Conservation (phyloP, 805 yeast genomes). For the Cyberlindnera galapagoensis region DNA sequence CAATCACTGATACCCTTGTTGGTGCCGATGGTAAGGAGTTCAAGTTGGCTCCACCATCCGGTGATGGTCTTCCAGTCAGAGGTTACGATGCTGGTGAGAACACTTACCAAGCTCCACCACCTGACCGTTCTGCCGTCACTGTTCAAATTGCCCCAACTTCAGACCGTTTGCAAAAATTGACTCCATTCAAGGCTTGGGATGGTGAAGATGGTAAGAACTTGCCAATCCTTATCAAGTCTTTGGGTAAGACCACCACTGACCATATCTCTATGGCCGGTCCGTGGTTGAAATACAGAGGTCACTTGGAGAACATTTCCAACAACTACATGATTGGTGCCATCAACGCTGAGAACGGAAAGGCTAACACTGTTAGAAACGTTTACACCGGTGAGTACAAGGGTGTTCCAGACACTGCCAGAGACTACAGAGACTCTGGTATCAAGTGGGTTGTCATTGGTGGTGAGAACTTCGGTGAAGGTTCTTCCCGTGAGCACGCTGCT, state of each 20-base stretch:
- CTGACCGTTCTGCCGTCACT: slow-evolving; percentile 64
- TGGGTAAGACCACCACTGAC: slow-evolving; percentile 98
- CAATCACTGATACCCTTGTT: slow-evolving; percentile 82
- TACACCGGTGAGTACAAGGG: slow-evolving; percentile 89
- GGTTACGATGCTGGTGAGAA: slow-evolving; percentile 93
- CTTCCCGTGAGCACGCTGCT: slow-evolving; percentile 99
- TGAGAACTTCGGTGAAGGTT: slow-evolving; percentile 99
- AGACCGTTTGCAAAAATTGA: slow-evolving; percentile 91
- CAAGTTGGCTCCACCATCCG: slow-evolving; percentile 79
- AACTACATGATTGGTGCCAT: slow-evolving; percentile 99
- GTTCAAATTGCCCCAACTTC: slow-evolving; percentile 84
- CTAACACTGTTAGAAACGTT: slow-evolving; percentile 83
- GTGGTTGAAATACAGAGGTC: slow-evolving; percentile 99
- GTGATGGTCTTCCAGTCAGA: slow-evolving; percentile 80
- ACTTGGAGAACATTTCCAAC: slow-evolving; percentile 96
- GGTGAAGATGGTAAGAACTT: slow-evolving; percentile 85
- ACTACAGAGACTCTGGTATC: slow-evolving; percentile 88
- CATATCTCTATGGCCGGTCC: slow-evolving; percentile 99
- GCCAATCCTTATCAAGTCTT: slow-evolving; percentile 93
- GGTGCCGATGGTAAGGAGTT: slow-evolving; percentile 88
- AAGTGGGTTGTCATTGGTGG: slow-evolving; percentile 98
- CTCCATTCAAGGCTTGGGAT: slow-evolving; percentile 94
- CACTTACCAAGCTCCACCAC: slow-evolving; percentile 97
- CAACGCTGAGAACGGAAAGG: slow-evolving; percentile 93
- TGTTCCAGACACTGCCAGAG: slow-evolving; percentile 95